Base-by-base conservation (phyloP, 148 eudicot species). In the Limonium bicolor region DNA sequence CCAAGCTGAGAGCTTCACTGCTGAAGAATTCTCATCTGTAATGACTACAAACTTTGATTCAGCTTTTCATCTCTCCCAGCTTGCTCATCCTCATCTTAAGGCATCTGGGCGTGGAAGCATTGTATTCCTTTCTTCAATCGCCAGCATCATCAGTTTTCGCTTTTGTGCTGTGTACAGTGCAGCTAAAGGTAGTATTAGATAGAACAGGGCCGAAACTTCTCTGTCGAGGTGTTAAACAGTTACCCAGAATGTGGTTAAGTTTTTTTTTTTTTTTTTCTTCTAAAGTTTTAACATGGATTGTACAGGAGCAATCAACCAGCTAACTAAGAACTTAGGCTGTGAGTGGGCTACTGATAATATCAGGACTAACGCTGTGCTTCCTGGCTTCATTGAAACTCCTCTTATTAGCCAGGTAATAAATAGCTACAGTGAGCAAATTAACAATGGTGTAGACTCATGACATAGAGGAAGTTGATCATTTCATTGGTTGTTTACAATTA, bases 321-420 rank as follows among this genome's bases (percentile, higher is more conserved):
- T n/a, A n/a, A n/a, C n/a, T 6, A 63, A 20, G 36, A 30, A 51
- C 34, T 55, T 73, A 54, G 80, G 76, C 17, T 77, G 80, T 59
- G 80, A 73, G 29, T 77, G 80, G 80, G 85, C 80, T 12, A 67
- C 67, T 50, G 85, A 77, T 46, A 66, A 66, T 59, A 77, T 77
- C 60, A 57, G 77, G 47, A 36, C 41, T 22, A 77, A 73, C 50
- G 61, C 80, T 44, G 61, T 77, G 57, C 70, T 68, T 22, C 85
- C 85, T 7, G 67, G 69, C 69, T 57, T 43, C 38, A 67, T 64
- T 41, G 48, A 23, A 19, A 73, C 80, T 29, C 60, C 74, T 27
- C 62, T n/a, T n/a, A n/a, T n/a, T n/a, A n/a, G n/a, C n/a, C n/a
- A n/a, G n/a, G n/a, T n/a, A n/a, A n/a, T n/a, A n/a, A n/a, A n/a